A percentile compares a stretch with the other conserved stretches of the same genome.
Conservation (phyloP, 192 early-diverging fungal genomes). For the Rhizoclosmatium globosum region DNA sequence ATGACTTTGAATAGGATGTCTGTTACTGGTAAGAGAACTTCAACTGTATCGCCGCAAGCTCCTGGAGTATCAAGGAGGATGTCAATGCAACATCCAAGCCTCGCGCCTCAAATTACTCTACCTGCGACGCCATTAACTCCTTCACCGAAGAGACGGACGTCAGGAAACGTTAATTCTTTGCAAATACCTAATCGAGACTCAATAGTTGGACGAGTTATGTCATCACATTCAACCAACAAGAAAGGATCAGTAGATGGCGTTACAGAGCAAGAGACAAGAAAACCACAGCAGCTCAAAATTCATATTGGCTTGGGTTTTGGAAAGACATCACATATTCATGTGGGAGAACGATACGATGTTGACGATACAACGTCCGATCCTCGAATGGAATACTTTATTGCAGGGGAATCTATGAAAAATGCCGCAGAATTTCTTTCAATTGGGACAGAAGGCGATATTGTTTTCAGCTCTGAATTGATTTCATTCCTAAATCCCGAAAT, state of each 20-base stretch:
- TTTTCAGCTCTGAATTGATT: conserved; percentile 33
- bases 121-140: neutral
- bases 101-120: neutral
- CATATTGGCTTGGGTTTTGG: conserved; percentile 41
- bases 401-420: conserved; percentile 34
- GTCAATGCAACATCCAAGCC: neutral
- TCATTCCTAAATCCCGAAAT: neutral
- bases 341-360: conserved; percentile 17
- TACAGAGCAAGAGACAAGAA: neutral
- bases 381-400: conserved; percentile 36
- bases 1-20: neutral
- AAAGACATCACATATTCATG: conserved; percentile 31
- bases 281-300: conserved; percentile 33
- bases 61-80: neutral
- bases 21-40: neutral
- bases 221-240: neutral
- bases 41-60: neutral
- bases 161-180: neutral
- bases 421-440: conserved; percentile 15
- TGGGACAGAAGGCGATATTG: conserved; percentile 32
- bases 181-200: conserved; percentile 10
- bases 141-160: neutral
- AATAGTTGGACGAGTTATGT: neutral
- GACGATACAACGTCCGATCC: neutral
- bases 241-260: neutral